Percentiles rank a stretch among this genome's conserved stretches.
Evolutionary conservation across 495 filamentous ascomycete species (phyloP).

Genomic region (Neurospora africana): DNA sequence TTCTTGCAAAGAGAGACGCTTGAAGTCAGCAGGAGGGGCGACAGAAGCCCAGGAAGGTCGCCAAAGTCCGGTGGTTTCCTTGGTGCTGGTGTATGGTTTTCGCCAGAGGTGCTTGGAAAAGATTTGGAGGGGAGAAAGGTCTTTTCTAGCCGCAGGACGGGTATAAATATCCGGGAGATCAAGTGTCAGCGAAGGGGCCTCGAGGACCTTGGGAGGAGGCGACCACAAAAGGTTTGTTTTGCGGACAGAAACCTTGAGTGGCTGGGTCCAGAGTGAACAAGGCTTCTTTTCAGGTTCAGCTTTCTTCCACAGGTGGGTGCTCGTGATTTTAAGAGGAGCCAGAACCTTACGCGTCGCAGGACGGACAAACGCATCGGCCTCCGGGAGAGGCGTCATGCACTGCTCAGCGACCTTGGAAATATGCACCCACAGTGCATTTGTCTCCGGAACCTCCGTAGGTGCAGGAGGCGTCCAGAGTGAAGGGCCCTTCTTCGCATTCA

Average conservation of each 20-base stretch:
- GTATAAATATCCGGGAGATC: constrained; percentile 2
- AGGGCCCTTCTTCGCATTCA: neutral
- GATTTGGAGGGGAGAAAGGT: constrained; percentile 21
- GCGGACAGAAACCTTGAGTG: neutral
- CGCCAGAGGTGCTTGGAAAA: constrained; percentile 31
- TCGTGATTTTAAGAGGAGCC: constrained; percentile 25
- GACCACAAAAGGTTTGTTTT: neutral
- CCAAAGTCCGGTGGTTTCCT: constrained; percentile 27
- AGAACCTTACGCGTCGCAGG: constrained; percentile 21
- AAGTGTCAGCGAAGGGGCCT: neutral
- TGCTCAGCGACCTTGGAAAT: constrained; percentile 1
- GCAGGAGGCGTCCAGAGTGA: constrained; percentile 16
- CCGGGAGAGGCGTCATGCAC: neutral
- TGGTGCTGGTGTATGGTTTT: constrained; percentile 19
- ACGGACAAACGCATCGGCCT: constrained; percentile 16
- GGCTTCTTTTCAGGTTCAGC: constrained; percentile 4
- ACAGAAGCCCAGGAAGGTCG: constrained; percentile 19
- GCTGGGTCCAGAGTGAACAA: neutral
- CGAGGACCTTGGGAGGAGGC: neutral
- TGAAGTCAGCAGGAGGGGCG: constrained; percentile 28
- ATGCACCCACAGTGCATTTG: constrained; percentile 8
- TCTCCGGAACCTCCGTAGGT: neutral
- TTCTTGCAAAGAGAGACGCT: constrained; percentile 16
- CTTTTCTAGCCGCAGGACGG: constrained; percentile 25
- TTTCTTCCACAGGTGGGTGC: constrained; percentile 31